A percentile compares a stretch with the other conserved stretches of the same genome.
Evolutionary conservation across 805 yeast genomes (phyloP).

Genomic region (Debaryomyces prosopidis): DNA sequence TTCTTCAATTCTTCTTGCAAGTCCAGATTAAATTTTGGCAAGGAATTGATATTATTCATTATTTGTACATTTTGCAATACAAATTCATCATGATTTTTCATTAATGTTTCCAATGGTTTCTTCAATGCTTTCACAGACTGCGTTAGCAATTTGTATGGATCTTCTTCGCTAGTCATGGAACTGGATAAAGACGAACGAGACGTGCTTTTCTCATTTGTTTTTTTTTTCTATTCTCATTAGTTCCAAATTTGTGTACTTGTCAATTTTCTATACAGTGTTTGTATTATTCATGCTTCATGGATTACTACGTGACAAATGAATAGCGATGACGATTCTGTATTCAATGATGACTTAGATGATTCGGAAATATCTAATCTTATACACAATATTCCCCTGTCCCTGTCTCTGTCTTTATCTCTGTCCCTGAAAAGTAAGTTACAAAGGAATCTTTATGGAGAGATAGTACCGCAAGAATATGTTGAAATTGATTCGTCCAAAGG

Average conservation of each 20-base stretch:
- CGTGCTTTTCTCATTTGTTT: background rate
- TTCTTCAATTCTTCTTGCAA: background rate
- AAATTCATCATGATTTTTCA: conserved; percentile 29
- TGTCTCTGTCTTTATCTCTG: background rate
- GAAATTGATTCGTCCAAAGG: background rate
- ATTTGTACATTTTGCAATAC: conserved; percentile 25
- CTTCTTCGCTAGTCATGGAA: conserved; percentile 7
- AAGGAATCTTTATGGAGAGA: conserved; percentile 11
- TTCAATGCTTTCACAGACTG: conserved; percentile 21
- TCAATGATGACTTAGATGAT: conserved; percentile 15
- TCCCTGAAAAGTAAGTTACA: conserved; percentile 3
- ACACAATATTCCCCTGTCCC: background rate
- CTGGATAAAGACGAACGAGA: background rate
- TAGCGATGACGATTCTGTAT: conserved; percentile 12
- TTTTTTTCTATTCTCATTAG: background rate
- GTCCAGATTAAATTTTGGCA: conserved; percentile 7
- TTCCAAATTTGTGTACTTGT: background rate
- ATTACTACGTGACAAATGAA: conserved; percentile 1
- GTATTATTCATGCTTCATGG: background rate
- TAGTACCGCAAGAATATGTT: conserved; percentile 1
- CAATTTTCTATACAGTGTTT: background rate
- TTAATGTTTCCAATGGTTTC: conserved; percentile 24
- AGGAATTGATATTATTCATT: conserved; percentile 24
- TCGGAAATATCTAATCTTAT: conserved; percentile 5
- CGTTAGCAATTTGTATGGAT: conserved; percentile 26